Conservation (phyloP, 2,329 filamentous ascomycete species). For the Fusarium nematophilum region DNA sequence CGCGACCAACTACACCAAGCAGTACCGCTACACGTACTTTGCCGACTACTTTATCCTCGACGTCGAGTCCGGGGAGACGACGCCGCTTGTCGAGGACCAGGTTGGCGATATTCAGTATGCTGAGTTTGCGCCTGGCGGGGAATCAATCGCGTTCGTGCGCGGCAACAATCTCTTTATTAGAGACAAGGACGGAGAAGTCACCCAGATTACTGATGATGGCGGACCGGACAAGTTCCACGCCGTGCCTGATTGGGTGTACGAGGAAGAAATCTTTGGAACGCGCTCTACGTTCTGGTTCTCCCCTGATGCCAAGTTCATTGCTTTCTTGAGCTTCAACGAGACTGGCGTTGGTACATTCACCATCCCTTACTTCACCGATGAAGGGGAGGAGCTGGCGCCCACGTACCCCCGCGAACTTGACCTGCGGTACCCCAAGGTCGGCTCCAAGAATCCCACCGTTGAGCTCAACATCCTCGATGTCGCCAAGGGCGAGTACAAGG, state of each 20-base stretch:
- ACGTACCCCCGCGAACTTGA: slow-evolving; percentile 72
- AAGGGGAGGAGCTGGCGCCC: slow-evolving; percentile 65
- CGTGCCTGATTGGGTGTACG: slow-evolving; percentile 85
- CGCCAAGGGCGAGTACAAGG: slow-evolving; percentile 55
- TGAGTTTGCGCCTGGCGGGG: slow-evolving; percentile 66
- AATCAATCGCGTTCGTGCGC: slow-evolving; percentile 74
- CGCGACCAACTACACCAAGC: slow-evolving; percentile 73
- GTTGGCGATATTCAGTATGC: slow-evolving; percentile 75
- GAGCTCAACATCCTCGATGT: slow-evolving; percentile 69
- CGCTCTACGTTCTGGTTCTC: slow-evolving; percentile 94
- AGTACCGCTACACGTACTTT: slow-evolving; percentile 76
- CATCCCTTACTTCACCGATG: slow-evolving; percentile 74
- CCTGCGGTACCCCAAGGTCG: slow-evolving; percentile 76
- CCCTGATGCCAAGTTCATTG: slow-evolving; percentile 84
- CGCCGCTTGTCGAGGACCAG: slow-evolving; percentile 68
- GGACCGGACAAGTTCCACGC: slow-evolving; percentile 72
- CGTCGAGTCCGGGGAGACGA: slow-evolving; percentile 64
- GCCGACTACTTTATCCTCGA: slow-evolving; percentile 75
- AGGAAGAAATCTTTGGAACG: slow-evolving; percentile 70
- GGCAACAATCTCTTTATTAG: slow-evolving; percentile 72
- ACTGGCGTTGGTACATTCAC: slow-evolving; percentile 75
- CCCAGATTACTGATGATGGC: slow-evolving; percentile 69
- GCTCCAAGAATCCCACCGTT: slow-evolving; percentile 74
- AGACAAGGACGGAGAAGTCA: slow-evolving; percentile 58
- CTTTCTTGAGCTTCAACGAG: slow-evolving; percentile 89